Percentiles rank a stretch among this genome's conserved stretches.
Evolutionary conservation across 192 early-diverging fungal species (phyloP).

Genomic region (Mortierella antarctica): DNA sequence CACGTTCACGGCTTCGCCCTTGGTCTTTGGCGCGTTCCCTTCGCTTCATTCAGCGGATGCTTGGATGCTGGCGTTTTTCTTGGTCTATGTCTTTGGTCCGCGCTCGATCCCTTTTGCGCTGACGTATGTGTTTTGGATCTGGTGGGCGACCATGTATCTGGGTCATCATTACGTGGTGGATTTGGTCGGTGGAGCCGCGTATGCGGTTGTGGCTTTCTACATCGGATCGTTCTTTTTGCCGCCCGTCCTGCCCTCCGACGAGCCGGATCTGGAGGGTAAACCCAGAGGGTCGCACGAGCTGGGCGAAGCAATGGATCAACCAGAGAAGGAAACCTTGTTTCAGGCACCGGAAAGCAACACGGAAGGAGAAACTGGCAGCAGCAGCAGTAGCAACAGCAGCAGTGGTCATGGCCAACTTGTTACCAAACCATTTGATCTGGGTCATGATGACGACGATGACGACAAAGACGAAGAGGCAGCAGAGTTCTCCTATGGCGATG

Average conservation of each 20-base stretch:
- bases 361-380: not conserved
- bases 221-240: conserved; percentile 57
- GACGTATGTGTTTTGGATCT: conserved; percentile 76
- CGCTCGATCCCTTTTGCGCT: conserved; percentile 53
- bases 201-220: conserved; percentile 68
- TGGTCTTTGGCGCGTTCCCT: conserved; percentile 83
- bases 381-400: conserved; percentile 12
- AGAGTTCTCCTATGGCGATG: not conserved
- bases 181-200: conserved; percentile 70
- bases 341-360: not conserved
- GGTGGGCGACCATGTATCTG: conserved; percentile 84
- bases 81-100: conserved; percentile 58
- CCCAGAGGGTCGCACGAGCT: conserved; percentile 5
- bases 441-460: not conserved
- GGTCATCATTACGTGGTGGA: conserved; percentile 81
- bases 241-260: conserved; percentile 16
- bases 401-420: not conserved
- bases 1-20: conserved; percentile 73
- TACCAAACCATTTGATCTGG: not conserved
- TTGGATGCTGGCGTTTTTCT: conserved; percentile 68
- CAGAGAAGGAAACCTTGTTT: conserved; percentile 42
- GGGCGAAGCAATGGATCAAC: conserved; percentile 6
- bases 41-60: conserved; percentile 78
- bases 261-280: not conserved
- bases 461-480: not conserved